Evolutionary conservation across 345 rosid species (phyloP), one percentile per base, ranked within the genome.

Genomic region (Eutrema heterophyllum): DNA sequence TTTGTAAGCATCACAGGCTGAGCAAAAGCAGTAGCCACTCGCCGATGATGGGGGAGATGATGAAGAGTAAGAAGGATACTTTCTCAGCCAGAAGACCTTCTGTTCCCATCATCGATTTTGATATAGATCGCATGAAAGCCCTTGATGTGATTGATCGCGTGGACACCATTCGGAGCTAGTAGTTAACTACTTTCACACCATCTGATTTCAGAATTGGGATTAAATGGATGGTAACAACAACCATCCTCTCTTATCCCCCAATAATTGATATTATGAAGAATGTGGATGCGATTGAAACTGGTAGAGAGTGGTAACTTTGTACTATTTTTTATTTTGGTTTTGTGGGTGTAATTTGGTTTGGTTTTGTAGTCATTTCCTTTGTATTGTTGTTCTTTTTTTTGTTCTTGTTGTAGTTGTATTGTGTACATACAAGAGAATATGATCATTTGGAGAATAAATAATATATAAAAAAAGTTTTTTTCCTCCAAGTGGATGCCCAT

Each of bases 11-110:
- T 70, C 97, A 92, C 41, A 83, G 98, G 81, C 86, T 88, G 81
- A 88, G 92, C 59, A 94, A 89, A 76, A 94, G 98, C 84, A 94
- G 86, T 68, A 94, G 90, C 83, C 93, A 94, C 78, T 94, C 97
- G 16, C 97, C 97, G 0, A 83, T 82, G 76, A 71, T 77, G 80
- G 64, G 77, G 0, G 80, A 77, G 64, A 66, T 66, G 51, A 71
- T 86, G 73, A 79, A 70, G 27, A 75, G 46, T 1, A 86, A 73
- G 82, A 87, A 81, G 77, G 97, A 91, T 18, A 66, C 86, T 18
- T 81, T 89, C 73, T 89, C 93, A 21, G 77, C 75, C 40, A 76
- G 95, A 70, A 86, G 95, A 76, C 96, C 84, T 14, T 86, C 85
- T 1, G 81, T 88, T 70, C 97, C 98, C 6, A 41, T 94, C 76